Percentiles rank a stretch among this genome's conserved stretches.
phyloP scores from a whole-genome alignment of 2,329 filamentous ascomycete species.

The Cephalotrichum gorgonifer region DNA sequence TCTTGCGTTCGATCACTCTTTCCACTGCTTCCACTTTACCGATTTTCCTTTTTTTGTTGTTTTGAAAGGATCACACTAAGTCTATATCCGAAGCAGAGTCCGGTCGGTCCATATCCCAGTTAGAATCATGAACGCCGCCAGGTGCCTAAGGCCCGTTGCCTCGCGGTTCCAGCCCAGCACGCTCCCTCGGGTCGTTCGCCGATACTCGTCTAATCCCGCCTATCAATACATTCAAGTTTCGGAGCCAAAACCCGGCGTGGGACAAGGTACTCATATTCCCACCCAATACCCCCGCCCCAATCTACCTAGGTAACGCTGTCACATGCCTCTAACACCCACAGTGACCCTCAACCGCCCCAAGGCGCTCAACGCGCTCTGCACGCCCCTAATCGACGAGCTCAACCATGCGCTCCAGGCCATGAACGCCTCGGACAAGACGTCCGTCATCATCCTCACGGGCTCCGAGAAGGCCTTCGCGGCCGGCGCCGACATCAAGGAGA shows the following conservation, averaged over 20 bases:
- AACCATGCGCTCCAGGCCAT: conserved; percentile 66
- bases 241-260: conserved; percentile 78
- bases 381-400: conserved; percentile 81
- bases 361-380: conserved; percentile 88
- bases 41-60: too few relatives aligned
- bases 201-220: conserved; percentile 36
- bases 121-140: conserved; percentile 2
- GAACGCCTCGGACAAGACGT: conserved; percentile 58
- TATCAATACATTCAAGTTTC: conserved; percentile 82
- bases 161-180: conserved; percentile 47
- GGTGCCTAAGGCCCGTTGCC: conserved; percentile 5
- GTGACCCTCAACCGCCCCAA: conserved; percentile 92
- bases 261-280: conserved; percentile 52
- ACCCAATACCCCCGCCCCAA: background rate
- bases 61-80: too few relatives aligned
- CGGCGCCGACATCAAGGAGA: conserved; percentile 98
- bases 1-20: too few relatives aligned
- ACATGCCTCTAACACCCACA: conserved; percentile 22
- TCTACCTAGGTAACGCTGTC: too few relatives aligned
- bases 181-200: conserved; percentile 43
- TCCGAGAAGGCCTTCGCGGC: conserved; percentile 87
- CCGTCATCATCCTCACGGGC: conserved; percentile 77
- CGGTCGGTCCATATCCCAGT: background rate
- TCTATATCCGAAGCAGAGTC: background rate
- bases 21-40: too few relatives aligned